A percentile compares a stretch with the other conserved stretches of the same genome.
These are phyloP conservation scores for Viridothelium virens DNA, from an alignment of 495 filamentous ascomycete genomes.

Conservation along the genomic window DNA sequence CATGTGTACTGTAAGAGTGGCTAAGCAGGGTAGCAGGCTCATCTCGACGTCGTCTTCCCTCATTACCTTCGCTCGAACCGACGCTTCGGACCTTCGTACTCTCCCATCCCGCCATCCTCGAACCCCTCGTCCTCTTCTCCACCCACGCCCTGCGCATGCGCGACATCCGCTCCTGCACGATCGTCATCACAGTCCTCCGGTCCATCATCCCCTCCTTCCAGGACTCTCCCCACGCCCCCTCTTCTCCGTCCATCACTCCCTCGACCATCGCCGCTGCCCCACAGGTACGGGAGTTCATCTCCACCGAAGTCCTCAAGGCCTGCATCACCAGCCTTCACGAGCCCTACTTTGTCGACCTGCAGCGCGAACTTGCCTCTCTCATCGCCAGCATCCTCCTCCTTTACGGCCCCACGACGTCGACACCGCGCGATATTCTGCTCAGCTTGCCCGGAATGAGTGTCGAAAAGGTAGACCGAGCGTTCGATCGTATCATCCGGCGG, in stretches of 20 bases:
- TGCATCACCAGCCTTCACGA: slow-evolving; percentile 86
- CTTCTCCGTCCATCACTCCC: slow-evolving; percentile 47
- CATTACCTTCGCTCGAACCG: slow-evolving; percentile 37
- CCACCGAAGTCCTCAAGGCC: slow-evolving; percentile 69
- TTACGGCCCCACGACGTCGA: slow-evolving; percentile 57
- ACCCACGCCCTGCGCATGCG: slow-evolving; percentile 84
- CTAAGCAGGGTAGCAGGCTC: slow-evolving; percentile 23
- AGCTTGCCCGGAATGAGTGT: slow-evolving; percentile 52
- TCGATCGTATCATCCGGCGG: slow-evolving; percentile 46
- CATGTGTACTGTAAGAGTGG: not conserved
- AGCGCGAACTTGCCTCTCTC: slow-evolving; percentile 81
- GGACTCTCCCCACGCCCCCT: slow-evolving; percentile 61
- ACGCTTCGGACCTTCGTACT: slow-evolving; percentile 57
- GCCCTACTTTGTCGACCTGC: slow-evolving; percentile 90
- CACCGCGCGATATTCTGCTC: slow-evolving; percentile 49
- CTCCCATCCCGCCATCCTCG: slow-evolving; percentile 66
- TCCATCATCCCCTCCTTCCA: slow-evolving; percentile 75
- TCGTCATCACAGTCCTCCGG: slow-evolving; percentile 75
- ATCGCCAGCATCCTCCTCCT: slow-evolving; percentile 77
- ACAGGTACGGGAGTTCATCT: slow-evolving; percentile 86
- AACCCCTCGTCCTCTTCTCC: slow-evolving; percentile 83
- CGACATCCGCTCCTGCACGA: slow-evolving; percentile 78
- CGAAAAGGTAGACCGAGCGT: slow-evolving; percentile 53
- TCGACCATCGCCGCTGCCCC: slow-evolving; percentile 41
- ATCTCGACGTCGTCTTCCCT: slow-evolving; percentile 27